These are phyloP conservation scores for Somion occarium DNA, from an alignment of 1,284 basidiomycete species.

Conservation along the genomic window DNA sequence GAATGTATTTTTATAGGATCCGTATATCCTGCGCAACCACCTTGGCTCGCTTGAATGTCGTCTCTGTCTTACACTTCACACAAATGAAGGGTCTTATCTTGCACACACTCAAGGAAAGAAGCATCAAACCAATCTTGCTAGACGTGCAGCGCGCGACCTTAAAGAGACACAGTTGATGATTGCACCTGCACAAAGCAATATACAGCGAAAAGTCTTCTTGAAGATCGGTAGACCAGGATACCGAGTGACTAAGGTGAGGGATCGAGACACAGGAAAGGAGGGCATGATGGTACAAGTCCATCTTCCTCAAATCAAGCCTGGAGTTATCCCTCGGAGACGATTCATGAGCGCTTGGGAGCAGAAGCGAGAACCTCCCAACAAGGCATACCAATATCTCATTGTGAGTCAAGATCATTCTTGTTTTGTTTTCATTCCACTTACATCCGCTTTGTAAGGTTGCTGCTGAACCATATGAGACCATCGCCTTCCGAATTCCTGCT, in stretches of 20 bases:
- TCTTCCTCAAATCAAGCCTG: constrained; percentile 90
- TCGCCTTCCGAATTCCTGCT: constrained; percentile 97
- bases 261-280: constrained; percentile 73
- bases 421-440: neutral
- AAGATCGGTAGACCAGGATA: constrained; percentile 98
- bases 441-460: constrained; percentile 63
- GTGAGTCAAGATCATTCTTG: constrained; percentile 44
- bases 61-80: constrained; percentile 95
- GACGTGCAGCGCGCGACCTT: constrained; percentile 92
- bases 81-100: constrained; percentile 98
- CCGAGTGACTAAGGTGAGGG: constrained; percentile 85
- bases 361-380: constrained; percentile 90
- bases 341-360: constrained; percentile 99
- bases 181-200: constrained; percentile 67
- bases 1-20: constrained; percentile 58
- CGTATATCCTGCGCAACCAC: constrained; percentile 98
- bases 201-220: constrained; percentile 91
- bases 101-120: constrained; percentile 99
- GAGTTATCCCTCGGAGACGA: constrained; percentile 80
- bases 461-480: constrained; percentile 98
- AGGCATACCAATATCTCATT: constrained; percentile 95
- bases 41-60: constrained; percentile 97
- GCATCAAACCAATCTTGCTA: constrained; percentile 97
- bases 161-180: constrained; percentile 89
- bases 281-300: constrained; percentile 98